A percentile compares a stretch with the other conserved stretches of the same genome.
These are phyloP conservation scores for Rhizophagus prolifer DNA, from an alignment of 192 early-diverging fungal genomes.

Conservation along the genomic window DNA sequence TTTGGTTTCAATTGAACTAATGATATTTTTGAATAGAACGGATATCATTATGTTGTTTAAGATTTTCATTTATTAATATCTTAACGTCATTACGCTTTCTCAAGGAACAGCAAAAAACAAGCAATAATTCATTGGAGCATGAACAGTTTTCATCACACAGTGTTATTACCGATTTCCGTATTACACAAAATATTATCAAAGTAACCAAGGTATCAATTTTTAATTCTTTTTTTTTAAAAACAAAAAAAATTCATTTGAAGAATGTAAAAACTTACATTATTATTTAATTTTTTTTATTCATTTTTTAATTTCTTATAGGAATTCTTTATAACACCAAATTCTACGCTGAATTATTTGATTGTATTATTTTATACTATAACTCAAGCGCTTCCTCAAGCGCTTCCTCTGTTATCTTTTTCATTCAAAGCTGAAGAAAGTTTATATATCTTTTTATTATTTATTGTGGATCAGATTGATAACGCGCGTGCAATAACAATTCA, in stretches of 20 bases:
- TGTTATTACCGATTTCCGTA: neutral
- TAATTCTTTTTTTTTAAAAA: neutral
- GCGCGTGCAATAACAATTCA: neutral
- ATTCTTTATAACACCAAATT: neutral
- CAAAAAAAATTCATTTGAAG: neutral
- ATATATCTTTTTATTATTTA: constrained; percentile 6
- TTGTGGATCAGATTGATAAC: constrained; percentile 10
- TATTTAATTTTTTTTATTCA: constrained; percentile 3
- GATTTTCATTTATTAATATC: constrained; percentile 19
- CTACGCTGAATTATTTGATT: neutral
- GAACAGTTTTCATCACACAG: neutral
- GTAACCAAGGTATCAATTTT: neutral
- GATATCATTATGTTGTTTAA: constrained; percentile 6
- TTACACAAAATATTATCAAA: constrained; percentile 9
- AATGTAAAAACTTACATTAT: neutral
- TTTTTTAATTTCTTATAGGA: neutral
- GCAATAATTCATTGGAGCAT: neutral
- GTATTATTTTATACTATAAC: constrained; percentile 5
- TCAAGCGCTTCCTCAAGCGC: constrained; percentile 8
- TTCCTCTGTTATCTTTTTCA: neutral
- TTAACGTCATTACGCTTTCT: neutral
- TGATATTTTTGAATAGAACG: neutral
- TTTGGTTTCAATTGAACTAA: neutral
- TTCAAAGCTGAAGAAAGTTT: constrained; percentile 3
- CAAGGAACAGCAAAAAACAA: neutral